These are phyloP conservation scores for Globisporangium ultimum DNA, from an alignment of 352 stramenopile species.

Conservation along the genomic window DNA sequence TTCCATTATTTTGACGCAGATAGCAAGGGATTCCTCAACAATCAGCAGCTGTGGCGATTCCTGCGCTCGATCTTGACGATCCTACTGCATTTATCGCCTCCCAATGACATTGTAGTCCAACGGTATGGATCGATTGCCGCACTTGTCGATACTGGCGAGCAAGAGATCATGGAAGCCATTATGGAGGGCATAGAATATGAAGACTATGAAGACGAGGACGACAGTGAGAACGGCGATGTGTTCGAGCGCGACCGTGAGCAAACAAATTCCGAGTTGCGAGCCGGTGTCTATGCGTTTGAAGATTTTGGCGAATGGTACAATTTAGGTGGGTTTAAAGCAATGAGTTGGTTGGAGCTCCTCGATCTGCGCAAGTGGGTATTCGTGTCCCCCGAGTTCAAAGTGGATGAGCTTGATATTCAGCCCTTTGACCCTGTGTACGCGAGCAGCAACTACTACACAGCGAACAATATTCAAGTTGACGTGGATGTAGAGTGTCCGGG, in stretches of 20 bases:
- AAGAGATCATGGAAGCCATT: constrained; percentile 77
- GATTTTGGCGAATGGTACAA: constrained; percentile 88
- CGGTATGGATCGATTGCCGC: constrained; percentile 65
- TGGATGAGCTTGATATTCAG: constrained; percentile 63
- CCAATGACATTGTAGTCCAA: constrained; percentile 45
- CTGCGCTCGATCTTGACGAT: constrained; percentile 77
- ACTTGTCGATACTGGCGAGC: constrained; percentile 70
- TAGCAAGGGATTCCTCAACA: constrained; percentile 74
- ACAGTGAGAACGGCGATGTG: constrained; percentile 12
- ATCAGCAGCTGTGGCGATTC: constrained; percentile 81
- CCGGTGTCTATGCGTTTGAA: constrained; percentile 76
- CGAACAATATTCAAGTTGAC: constrained; percentile 82
- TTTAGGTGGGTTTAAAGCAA: constrained; percentile 60
- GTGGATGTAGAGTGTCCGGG: constrained; percentile 42
- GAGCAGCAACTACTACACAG: constrained; percentile 82
- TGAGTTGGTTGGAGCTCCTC: constrained; percentile 85
- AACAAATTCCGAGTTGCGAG: constrained; percentile 44
- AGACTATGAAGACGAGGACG: constrained; percentile 26
- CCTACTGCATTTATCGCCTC: constrained; percentile 69
- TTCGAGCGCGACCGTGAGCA: constrained; percentile 27
- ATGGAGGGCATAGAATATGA: constrained; percentile 51
- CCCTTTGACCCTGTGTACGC: constrained; percentile 69
- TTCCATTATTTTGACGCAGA: constrained; percentile 88
- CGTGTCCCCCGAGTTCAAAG: constrained; percentile 61
- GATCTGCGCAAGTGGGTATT: constrained; percentile 85